Evolutionary conservation across 306 rosid genomes (phyloP), one percentile per base, ranked within the genome.

Genomic region (Hippophae tibetana): DNA sequence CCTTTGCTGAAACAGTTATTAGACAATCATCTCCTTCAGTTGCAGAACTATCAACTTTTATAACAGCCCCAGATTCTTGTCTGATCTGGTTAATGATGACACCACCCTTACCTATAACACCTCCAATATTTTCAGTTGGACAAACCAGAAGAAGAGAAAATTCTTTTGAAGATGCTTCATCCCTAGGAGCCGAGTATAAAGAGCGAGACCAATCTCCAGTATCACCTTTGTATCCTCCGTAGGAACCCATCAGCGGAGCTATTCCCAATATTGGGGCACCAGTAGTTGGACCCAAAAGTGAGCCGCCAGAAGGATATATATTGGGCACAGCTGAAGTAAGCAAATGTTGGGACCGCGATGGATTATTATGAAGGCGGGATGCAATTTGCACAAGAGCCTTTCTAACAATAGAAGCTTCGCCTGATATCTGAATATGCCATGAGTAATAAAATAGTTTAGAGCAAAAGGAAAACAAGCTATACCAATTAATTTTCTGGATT

Each of bases 71-170:
- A 13, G 99, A 78, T 1, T 93, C 97, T 79, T 93, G 96, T 74
- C 99, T 82, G 62, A 93, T 84, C 75, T 93, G 99, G 79, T 93
- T 93, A 63, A 93, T 88, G 55, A 93, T 75, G 38, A 26, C 75
- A 72, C 99, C 99, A 63, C 99, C 99, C 81, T 93, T 93, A 61
- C 99, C 99, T 69, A 93, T 93, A 67, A 93, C 99, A 10, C 99
- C 95, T 18, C 99, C 99, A 66, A 88, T 82, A 75, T 93, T 93
- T 38, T 74, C 86, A 49, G 81, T 88, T 31, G 97, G 99, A 66
- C 99, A 93, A 68, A 93, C 73, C 78, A 93, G 61, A 26, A 84
- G 95, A 68, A 86, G 74, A 54, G 93, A 81, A 69, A 93, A 93
- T 26, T 93, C 99, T 78, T 82, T 93, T 10, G 89, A 77, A 59